phyloP scores from a whole-genome alignment of 306 rosid genomes.

The Acmispon strigosus region DNA sequence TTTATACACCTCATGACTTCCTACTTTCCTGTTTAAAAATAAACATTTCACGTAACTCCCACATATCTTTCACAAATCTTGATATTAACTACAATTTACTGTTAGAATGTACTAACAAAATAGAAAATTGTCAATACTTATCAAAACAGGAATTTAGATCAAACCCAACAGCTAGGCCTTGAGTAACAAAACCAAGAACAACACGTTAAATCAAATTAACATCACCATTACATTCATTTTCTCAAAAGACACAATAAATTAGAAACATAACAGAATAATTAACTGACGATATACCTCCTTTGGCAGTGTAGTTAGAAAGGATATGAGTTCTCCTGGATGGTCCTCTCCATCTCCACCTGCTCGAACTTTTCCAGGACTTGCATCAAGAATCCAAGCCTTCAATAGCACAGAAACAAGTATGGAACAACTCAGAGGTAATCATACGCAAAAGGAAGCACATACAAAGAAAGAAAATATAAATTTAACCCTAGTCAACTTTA shows the following conservation, averaged over 20 bases:
- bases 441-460: not conserved
- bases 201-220: slow-evolving; percentile 9
- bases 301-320: slow-evolving; percentile 60
- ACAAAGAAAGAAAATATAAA: not conserved
- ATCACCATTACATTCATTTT: not conserved
- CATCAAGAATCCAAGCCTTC: slow-evolving; percentile 94
- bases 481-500: not conserved
- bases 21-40: not conserved
- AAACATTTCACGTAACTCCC: not conserved
- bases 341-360: slow-evolving; percentile 95
- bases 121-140: slow-evolving; percentile 4
- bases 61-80: not conserved
- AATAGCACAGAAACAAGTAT: not conserved
- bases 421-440: slow-evolving; percentile 13
- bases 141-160: slow-evolving; percentile 3
- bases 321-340: slow-evolving; percentile 87
- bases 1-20: not conserved
- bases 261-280: slow-evolving; percentile 7
- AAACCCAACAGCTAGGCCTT: not conserved
- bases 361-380: slow-evolving; percentile 85
- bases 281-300: slow-evolving; percentile 50
- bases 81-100: not conserved
- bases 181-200: not conserved
- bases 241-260: not conserved
- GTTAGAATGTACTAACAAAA: not conserved